phyloP scores from a whole-genome alignment of 768 basidiomycete genomes.

The Leccinum aurantiacum region DNA sequence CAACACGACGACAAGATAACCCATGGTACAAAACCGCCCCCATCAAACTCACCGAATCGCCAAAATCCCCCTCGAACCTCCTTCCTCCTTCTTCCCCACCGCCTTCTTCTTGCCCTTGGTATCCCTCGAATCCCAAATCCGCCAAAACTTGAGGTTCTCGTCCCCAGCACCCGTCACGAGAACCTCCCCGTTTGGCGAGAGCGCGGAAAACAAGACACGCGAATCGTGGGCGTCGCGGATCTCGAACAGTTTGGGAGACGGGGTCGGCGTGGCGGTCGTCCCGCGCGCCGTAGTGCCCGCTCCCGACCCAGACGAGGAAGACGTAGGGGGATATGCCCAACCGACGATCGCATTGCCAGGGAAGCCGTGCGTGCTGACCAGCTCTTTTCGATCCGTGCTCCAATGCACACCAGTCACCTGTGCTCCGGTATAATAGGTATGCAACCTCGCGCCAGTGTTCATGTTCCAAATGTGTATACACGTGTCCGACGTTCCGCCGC shows the following conservation, averaged over 20 bases:
- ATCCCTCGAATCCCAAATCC: conserved; percentile 68
- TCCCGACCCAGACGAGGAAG: conserved; percentile 11
- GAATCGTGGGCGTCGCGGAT: conserved; percentile 94
- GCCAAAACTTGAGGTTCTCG: conserved; percentile 97
- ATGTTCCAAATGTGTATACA: conserved; percentile 90
- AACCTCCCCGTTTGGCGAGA: conserved; percentile 88
- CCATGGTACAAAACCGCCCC: background rate
- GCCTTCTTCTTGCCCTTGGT: conserved; percentile 34
- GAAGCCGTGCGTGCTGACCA: conserved; percentile 92
- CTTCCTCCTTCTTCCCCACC: conserved; percentile 35
- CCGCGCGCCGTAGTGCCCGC: conserved; percentile 25
- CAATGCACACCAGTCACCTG: conserved; percentile 93
- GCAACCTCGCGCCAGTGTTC: conserved; percentile 87
- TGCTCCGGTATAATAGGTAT: conserved; percentile 81
- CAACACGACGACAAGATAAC: background rate
- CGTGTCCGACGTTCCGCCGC: conserved; percentile 93
- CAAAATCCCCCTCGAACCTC: conserved; percentile 33
- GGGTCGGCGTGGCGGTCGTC: conserved; percentile 16
- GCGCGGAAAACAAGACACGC: conserved; percentile 79
- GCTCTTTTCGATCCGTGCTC: conserved; percentile 84
- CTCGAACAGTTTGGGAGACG: conserved; percentile 35
- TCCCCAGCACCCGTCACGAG: conserved; percentile 92
- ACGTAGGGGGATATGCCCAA: conserved; percentile 69
- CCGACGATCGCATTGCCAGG: conserved; percentile 84
- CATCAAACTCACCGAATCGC: conserved; percentile 33